Evolutionary conservation across 2,329 filamentous ascomycete genomes (phyloP), one percentile per base, ranked within the genome.

Genomic region (Aspergillus aculeatinus): DNA sequence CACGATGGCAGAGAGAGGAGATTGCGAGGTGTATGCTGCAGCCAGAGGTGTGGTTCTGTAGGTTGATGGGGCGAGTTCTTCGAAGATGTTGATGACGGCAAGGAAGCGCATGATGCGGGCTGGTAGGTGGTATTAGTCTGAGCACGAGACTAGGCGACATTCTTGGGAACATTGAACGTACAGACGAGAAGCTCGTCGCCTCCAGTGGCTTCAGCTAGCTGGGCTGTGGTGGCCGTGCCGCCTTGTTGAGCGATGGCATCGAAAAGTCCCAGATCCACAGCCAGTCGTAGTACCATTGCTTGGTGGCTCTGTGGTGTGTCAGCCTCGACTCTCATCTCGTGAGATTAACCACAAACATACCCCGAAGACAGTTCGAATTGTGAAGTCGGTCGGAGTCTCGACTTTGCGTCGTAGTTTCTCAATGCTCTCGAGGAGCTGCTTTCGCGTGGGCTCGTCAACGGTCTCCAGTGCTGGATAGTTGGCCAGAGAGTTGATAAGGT

Each of bases 201-300:
- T n/a, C 33, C 19, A 5, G 44, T 49, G 10, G 19, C 16, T 9
- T 35, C 3, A 3, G 44, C 47, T 5, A 56, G 9, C 44, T 56
- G 44, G 2, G n/a, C n/a, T 7, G 25, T 19, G 7, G 53, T 56
- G 12, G 33, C 58, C 3, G 31, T 19, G 14, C 60, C 56, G 14
- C 59, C 39, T 1, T 51, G 19, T 39, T 29, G 11, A 14, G 33
- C 53, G 16, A 63, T 57, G 4, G 58, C 59, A 44, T 67, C 61
- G 59, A 67, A 65, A 11, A 67, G n/a, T 4, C 60, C 60, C 62
- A 65, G 60, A 5, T 52, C 50, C 5, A 52, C 31, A 5, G 50
- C 63, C 59, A 56, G 19, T 21, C 44, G 53, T 16, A 56, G n/a
- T 31, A 52, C 31, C 31, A 52, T 52, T 21, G 50, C 31, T 11